Evolutionary conservation across 2,329 filamentous ascomycete species (phyloP), one percentile per base, ranked within the genome.

Genomic region (Nothomitra cinnamomea): DNA sequence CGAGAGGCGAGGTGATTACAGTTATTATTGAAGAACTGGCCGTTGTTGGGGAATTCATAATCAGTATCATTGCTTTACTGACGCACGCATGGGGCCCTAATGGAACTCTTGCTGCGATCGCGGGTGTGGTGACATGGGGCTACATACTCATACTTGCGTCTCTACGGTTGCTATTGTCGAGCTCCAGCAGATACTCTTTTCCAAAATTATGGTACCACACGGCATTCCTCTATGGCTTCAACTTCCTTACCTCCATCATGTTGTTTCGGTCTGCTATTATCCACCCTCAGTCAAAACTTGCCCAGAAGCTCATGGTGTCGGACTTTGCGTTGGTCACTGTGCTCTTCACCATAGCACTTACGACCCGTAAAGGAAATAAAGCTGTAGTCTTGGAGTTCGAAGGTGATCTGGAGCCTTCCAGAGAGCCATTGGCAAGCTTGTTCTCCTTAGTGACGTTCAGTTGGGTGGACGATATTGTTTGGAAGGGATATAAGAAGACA

Each of bases 201-300:
- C 82, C 84, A 7, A 75, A 77, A 55, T 71, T 96, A 7, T 98
- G 92, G 92, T 89, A 90, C 64, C 92, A 98, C 67, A 96, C 92
- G 0, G 85, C 87, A 19, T 70, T 76, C 57, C 79, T 98, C 53
- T 98, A 98, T 67, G 76, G 78, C 53, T 71, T 81, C 53, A 83
- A 89, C 65, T 98, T 90, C 87, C 62, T 92, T 3, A 82, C 89
- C 62, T 74, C 76, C 7, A 58, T 90, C 22, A 72, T 87, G 59
- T 68, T 90, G 4, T 92, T 96, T 71, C 87, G 92, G 55, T 95
- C 90, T 2, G 82, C 79, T 52, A 69, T 96, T 55, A 80, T 96
- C 57, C 83, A 92, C 65, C 83, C 87, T 0, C 74, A 72, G 51
- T 85, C 85, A 6, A 68, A 65, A 53, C 66, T 80, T 40, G 72